These are phyloP conservation scores for Cairneyella variabilis DNA, from an alignment of 495 filamentous ascomycete species.

Conservation along the genomic window DNA sequence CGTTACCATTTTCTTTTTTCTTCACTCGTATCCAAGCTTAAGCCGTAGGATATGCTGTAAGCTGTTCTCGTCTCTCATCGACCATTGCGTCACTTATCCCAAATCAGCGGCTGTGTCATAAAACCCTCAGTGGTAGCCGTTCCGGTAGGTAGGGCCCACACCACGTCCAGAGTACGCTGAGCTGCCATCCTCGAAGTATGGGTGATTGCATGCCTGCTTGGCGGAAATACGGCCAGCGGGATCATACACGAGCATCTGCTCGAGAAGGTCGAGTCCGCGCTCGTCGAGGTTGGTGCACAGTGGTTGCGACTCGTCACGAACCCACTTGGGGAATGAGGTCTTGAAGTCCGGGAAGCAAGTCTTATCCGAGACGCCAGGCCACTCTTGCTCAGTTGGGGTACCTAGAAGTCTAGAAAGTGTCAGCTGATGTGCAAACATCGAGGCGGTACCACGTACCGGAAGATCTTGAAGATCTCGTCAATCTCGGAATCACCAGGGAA, in stretches of 20 bases:
- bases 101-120: background rate
- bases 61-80: constrained; percentile 20
- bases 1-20: background rate
- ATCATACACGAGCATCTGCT: constrained; percentile 89
- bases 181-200: constrained; percentile 78
- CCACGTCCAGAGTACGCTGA: constrained; percentile 33
- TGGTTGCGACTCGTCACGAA: constrained; percentile 56
- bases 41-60: constrained; percentile 18
- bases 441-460: constrained; percentile 60
- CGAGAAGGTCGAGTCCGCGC: constrained; percentile 85
- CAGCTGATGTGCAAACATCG: constrained; percentile 3
- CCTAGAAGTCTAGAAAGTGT: constrained; percentile 68
- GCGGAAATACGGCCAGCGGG: constrained; percentile 90
- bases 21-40: constrained; percentile 20
- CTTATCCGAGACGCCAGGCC: constrained; percentile 72
- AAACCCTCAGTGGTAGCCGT: constrained; percentile 33
- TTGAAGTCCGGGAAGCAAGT: constrained; percentile 99
- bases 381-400: constrained; percentile 81
- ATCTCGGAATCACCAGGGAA: constrained; percentile 99
- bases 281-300: constrained; percentile 58
- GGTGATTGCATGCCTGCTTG: constrained; percentile 89
- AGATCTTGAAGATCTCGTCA: constrained; percentile 99
- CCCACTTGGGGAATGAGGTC: constrained; percentile 93
- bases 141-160: constrained; percentile 27
- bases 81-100: constrained; percentile 4